Percentiles rank a stretch among this genome's conserved stretches.
Conservation (phyloP, 2,329 filamentous ascomycete genomes). For the Talaromyces marneffei region DNA sequence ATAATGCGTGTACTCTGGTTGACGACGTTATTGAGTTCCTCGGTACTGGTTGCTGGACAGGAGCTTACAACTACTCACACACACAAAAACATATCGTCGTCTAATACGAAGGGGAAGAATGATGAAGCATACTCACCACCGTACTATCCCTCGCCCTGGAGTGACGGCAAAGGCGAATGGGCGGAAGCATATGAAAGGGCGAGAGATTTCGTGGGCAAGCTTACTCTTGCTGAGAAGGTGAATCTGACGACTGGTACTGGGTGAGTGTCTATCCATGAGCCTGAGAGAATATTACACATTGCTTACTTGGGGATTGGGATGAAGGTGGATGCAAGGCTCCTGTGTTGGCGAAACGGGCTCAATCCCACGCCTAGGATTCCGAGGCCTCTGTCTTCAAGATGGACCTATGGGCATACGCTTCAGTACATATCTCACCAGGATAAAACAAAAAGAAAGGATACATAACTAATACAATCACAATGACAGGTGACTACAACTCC, state of each 20-base stretch:
- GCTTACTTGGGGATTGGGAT: neutral
- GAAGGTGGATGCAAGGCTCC: conserved; percentile 60
- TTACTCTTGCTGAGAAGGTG: conserved; percentile 85
- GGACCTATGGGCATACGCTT: conserved; percentile 73
- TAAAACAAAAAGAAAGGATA: neutral
- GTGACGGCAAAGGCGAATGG: conserved; percentile 68
- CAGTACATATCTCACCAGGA: conserved; percentile 31
- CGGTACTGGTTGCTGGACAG: neutral
- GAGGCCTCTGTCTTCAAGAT: conserved; percentile 77
- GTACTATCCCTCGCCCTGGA: conserved; percentile 83
- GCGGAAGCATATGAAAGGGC: conserved; percentile 69
- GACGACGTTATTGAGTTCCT: neutral
- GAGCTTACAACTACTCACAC: neutral
- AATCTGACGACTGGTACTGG: conserved; percentile 89
- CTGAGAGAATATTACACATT: no score
- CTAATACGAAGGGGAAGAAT: neutral
- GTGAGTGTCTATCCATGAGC: conserved; percentile 43
- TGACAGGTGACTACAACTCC: conserved; percentile 68
- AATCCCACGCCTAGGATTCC: conserved; percentile 52
- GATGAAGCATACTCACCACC: conserved; percentile 50
- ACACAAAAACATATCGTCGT: neutral
- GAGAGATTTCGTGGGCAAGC: conserved; percentile 69
- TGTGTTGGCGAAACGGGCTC: conserved; percentile 67
- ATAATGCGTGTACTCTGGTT: conserved; percentile 5
- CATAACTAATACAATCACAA: neutral